phyloP scores from a whole-genome alignment of 257 asterid genomes.

The Voacanga thouarsii region DNA sequence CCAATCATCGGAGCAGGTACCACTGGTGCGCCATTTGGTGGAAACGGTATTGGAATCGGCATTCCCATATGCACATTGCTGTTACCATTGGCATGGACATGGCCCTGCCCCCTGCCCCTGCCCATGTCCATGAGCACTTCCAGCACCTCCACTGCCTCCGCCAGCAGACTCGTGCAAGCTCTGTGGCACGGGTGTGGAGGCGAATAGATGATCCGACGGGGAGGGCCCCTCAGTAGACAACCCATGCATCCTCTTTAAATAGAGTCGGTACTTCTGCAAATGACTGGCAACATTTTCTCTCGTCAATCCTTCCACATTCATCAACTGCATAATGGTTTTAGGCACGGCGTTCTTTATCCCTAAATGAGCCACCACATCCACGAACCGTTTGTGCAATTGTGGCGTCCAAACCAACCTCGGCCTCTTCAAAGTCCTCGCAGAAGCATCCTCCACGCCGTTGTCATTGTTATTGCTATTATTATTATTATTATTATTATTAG shows the following conservation, averaged over 20 bases:
- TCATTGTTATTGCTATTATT: conserved; percentile 22
- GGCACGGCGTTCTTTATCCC: conserved; percentile 88
- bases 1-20: conserved; percentile 21
- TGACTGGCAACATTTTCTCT: conserved; percentile 93
- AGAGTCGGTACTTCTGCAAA: conserved; percentile 80
- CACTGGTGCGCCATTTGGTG: conserved; percentile 10
- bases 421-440: conserved; percentile 64
- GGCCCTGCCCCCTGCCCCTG: conserved; percentile 10
- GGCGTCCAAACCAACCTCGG: conserved; percentile 97
- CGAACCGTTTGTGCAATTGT: conserved; percentile 84
- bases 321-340: conserved; percentile 86
- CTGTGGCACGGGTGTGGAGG: conserved; percentile 71
- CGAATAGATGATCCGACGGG: conserved; percentile 71
- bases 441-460: conserved; percentile 43
- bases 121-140: conserved; percentile 33
- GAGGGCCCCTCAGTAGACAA: conserved; percentile 62
- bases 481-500: background rate
- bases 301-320: conserved; percentile 93
- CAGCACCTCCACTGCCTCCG: conserved; percentile 30
- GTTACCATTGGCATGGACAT: conserved; percentile 32
- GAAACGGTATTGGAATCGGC: conserved; percentile 20
- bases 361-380: conserved; percentile 80
- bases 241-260: conserved; percentile 82
- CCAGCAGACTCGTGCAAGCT: conserved; percentile 65
- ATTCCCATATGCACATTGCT: conserved; percentile 32